A percentile compares a stretch with the other conserved stretches of the same genome.
Conservation (phyloP, 371 early-diverging fungal species). For the Phascolomyces articulosus region DNA sequence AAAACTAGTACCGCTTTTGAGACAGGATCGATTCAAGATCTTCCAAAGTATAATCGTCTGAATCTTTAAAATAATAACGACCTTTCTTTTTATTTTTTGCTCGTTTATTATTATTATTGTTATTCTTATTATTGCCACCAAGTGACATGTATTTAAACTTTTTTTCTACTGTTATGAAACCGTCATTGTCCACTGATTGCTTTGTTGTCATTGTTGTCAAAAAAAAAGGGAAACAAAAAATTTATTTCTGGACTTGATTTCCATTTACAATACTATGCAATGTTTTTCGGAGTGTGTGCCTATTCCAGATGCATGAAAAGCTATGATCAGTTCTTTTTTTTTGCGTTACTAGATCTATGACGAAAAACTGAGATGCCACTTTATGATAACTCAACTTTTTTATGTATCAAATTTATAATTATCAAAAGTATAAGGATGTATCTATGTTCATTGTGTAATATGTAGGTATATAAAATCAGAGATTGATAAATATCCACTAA, state of each 20-base stretch:
- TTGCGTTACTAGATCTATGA: too few relatives aligned
- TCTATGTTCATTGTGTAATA: too few relatives aligned
- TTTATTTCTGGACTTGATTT: not conserved
- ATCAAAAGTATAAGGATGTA: too few relatives aligned
- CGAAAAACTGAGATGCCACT: too few relatives aligned
- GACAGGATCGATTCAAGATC: constrained; percentile 28
- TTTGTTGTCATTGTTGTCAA: not conserved
- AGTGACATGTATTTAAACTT: constrained; percentile 19
- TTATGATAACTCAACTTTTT: too few relatives aligned
- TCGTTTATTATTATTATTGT: constrained; percentile 1
- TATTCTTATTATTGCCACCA: not conserved
- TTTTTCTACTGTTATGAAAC: constrained; percentile 17
- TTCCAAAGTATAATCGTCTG: constrained; percentile 33
- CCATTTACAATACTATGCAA: too few relatives aligned
- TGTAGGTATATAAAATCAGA: too few relatives aligned
- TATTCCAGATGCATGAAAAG: too few relatives aligned
- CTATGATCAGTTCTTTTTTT: too few relatives aligned
- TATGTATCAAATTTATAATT: too few relatives aligned
- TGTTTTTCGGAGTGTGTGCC: too few relatives aligned
- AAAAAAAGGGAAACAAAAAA: not conserved
- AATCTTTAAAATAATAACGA: constrained; percentile 19
- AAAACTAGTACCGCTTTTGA: constrained; percentile 29
- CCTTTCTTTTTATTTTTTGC: constrained; percentile 7
- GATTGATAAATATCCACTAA: too few relatives aligned
- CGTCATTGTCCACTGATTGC: constrained; percentile 12